phyloP scores from a whole-genome alignment of 345 rosid genomes.

The Mangifera indica region DNA sequence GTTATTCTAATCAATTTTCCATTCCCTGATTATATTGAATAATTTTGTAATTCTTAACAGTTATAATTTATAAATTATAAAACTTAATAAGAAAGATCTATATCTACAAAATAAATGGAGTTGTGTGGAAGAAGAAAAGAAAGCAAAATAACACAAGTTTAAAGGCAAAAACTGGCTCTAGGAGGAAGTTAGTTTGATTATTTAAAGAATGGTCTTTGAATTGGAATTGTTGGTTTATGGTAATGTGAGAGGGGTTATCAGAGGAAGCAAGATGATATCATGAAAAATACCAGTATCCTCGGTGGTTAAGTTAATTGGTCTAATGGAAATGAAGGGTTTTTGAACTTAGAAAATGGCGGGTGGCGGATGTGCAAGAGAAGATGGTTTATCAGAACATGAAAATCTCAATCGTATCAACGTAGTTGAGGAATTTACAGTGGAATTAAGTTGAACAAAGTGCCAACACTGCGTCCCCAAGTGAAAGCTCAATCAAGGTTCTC shows the following conservation, averaged over 20 bases:
- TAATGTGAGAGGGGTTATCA: background rate
- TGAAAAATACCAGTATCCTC: background rate
- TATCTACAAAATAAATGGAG: too few relatives aligned
- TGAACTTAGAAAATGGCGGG: conserved; percentile 16
- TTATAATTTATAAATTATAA: too few relatives aligned
- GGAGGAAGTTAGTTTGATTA: too few relatives aligned
- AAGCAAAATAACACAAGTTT: too few relatives aligned
- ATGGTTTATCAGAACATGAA: too few relatives aligned
- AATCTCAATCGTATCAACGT: too few relatives aligned
- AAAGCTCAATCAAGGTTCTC: background rate
- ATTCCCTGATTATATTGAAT: too few relatives aligned
- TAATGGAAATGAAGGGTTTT: conserved; percentile 13
- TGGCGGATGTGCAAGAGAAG: conserved; percentile 19
- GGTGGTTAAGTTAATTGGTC: background rate
- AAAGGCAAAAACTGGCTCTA: too few relatives aligned
- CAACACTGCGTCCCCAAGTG: background rate
- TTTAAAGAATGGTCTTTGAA: conserved; percentile 24
- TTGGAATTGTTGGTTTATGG: conserved; percentile 21
- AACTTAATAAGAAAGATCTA: too few relatives aligned
- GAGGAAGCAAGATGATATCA: conserved; percentile 11
- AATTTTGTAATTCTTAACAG: too few relatives aligned
- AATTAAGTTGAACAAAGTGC: background rate
- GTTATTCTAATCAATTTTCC: too few relatives aligned
- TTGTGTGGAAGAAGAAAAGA: too few relatives aligned
- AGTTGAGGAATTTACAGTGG: background rate